Conservation (phyloP, 192 early-diverging fungal species). For the Chytriomyces sp. region DNA sequence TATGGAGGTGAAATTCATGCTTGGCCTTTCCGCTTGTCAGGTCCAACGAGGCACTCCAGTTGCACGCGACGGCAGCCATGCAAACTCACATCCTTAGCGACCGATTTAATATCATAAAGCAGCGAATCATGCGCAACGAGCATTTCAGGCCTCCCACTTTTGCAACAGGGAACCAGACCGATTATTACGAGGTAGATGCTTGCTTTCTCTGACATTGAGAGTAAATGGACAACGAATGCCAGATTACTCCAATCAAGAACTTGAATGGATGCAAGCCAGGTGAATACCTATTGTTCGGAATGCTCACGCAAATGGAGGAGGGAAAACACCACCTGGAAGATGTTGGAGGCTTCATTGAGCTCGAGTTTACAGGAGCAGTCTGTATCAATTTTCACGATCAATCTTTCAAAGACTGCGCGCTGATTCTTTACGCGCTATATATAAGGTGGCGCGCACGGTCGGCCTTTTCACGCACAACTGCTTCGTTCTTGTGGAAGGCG, state of each 20-base stretch:
- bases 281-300: conserved; percentile 80
- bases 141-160: conserved; percentile 72
- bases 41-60: conserved; percentile 9
- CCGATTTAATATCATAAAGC: conserved; percentile 76
- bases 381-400: conserved; percentile 5
- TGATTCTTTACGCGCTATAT: neutral
- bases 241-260: conserved; percentile 80
- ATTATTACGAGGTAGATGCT: conserved; percentile 1
- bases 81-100: conserved; percentile 73
- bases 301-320: conserved; percentile 81
- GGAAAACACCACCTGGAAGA: conserved; percentile 87
- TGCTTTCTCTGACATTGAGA: neutral
- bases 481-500: conserved; percentile 85
- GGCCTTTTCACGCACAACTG: conserved; percentile 86
- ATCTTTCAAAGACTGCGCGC: neutral
- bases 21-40: conserved; percentile 6
- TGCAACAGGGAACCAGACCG: conserved; percentile 37
- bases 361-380: conserved; percentile 67
- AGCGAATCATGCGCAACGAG: conserved; percentile 80
- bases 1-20: no score
- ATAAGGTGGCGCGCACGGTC: conserved; percentile 44
- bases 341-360: conserved; percentile 72
- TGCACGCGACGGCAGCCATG: conserved; percentile 64
- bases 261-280: conserved; percentile 70
- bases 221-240: neutral